Percentiles rank a stretch among this genome's conserved stretches.
These are phyloP conservation scores for Penicillium sp. DNA, from an alignment of 2,329 filamentous ascomycete species.

Conservation along the genomic window DNA sequence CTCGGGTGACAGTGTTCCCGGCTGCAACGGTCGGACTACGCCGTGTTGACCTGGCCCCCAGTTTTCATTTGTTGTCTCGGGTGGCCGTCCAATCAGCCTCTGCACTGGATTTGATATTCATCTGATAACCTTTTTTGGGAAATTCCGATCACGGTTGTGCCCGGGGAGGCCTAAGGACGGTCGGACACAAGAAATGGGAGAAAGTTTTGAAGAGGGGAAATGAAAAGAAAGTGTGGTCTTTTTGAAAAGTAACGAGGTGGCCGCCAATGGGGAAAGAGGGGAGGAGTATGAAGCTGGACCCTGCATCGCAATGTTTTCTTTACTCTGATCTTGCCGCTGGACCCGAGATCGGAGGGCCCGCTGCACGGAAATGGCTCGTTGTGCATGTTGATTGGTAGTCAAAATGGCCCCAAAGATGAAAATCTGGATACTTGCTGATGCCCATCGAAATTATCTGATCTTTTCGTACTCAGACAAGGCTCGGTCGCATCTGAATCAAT, in stretches of 20 bases:
- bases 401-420: background rate
- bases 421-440: background rate
- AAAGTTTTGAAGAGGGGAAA: background rate
- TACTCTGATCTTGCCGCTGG: background rate
- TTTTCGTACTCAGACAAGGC: conserved; percentile 1
- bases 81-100: conserved; percentile 6
- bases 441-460: conserved; percentile 16
- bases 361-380: background rate
- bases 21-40: conserved; percentile 5
- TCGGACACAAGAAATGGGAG: background rate
- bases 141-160: background rate
- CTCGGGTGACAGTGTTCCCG: conserved; percentile 1
- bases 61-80: conserved; percentile 6
- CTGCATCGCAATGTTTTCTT: background rate
- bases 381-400: conserved; percentile 8
- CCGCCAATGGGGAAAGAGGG: background rate
- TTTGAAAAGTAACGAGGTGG: background rate
- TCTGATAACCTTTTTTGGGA: conserved; percentile 13
- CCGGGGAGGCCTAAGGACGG: background rate
- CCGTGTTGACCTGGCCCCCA: background rate
- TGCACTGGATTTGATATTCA: conserved; percentile 6
- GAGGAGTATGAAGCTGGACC: background rate
- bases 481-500: conserved; percentile 6
- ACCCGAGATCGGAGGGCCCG: conserved; percentile 6
- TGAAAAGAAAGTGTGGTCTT: background rate